Evolutionary conservation across 257 asterid genomes (phyloP), one percentile per base, ranked within the genome.

Genomic region (Ocimum tenuiflorum): DNA sequence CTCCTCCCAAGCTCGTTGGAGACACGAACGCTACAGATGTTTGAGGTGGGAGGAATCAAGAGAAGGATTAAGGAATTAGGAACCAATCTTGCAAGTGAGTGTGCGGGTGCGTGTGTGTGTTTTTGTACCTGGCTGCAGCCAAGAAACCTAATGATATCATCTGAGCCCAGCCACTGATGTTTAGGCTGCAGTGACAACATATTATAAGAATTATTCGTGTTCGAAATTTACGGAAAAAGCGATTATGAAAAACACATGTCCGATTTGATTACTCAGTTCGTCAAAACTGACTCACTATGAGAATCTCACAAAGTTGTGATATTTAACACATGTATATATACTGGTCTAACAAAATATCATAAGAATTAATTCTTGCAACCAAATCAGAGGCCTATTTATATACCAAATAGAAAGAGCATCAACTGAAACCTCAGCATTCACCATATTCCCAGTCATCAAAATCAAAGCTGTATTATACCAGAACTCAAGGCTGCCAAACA

Each of bases 391-490:
- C n/a, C n/a, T n/a, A n/a, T n/a, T n/a, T n/a, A n/a, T n/a, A n/a
- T 85, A 86, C 96, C 94, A 83, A 29, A 88, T 83, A 13, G 96
- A 76, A 67, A 88, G 88, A 60, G 94, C 94, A 63, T 76, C 80
- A 52, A 85, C 75, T 41, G 76, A 86, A 24, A 85, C 82, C 86
- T 80, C 85, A 0, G 88, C 91, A 65, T 88, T 77, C 42, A 52
- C 67, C 77, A 88, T 50, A 62, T 85, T 82, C 58, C 94, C 86
- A 0, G 94, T 79, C 51, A 82, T 73, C 15, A 88, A 86, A 66
- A 88, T 38, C 50, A 83, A 59, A 59, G 79, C 73, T 38, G 82
- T 23, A 52, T 72, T 82, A 84, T 88, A 88, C 91, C 96, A 88
- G 2, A 85, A 52, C 18, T 88, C 94, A 20, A 88, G 82, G 69